Conservation (phyloP, 352 stramenopile species). For the Phytophthora sansomeana region DNA sequence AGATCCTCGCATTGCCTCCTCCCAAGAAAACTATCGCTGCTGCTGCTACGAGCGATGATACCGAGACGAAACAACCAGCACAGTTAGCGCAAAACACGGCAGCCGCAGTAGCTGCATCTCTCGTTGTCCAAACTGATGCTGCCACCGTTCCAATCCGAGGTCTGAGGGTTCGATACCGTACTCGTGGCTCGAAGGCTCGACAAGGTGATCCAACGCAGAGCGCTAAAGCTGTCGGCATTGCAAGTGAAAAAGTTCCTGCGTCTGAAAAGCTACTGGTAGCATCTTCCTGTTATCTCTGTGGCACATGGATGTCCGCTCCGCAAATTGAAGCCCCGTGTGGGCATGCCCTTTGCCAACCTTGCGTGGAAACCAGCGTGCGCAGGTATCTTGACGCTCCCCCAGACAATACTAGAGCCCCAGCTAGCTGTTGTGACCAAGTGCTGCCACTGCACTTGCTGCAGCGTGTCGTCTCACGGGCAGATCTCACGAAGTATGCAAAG, state of each 20-base stretch:
- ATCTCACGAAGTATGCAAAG: conserved; percentile 46
- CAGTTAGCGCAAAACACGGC: background rate
- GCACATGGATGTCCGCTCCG: background rate
- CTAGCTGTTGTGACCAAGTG: conserved; percentile 47
- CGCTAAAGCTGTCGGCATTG: background rate
- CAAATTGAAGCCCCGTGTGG: conserved; percentile 25
- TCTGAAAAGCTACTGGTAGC: background rate
- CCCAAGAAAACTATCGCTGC: background rate
- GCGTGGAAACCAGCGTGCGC: conserved; percentile 39
- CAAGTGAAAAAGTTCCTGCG: background rate
- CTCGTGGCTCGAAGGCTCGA: conserved; percentile 6
- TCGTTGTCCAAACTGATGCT: background rate
- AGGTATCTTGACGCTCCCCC: conserved; percentile 34
- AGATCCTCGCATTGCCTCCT: background rate
- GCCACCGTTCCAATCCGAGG: background rate
- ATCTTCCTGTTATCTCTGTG: conserved; percentile 16
- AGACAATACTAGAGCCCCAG: conserved; percentile 32
- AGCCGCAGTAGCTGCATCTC: background rate
- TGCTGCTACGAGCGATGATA: background rate
- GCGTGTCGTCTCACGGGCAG: conserved; percentile 26
- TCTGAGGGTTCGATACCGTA: conserved; percentile 15
- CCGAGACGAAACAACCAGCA: conserved; percentile 15
- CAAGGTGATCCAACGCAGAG: background rate
- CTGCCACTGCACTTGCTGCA: conserved; percentile 47
- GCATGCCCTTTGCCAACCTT: conserved; percentile 43